Conservation (phyloP, 2,329 filamentous ascomycete genomes). For the Geosmithia morbida region DNA sequence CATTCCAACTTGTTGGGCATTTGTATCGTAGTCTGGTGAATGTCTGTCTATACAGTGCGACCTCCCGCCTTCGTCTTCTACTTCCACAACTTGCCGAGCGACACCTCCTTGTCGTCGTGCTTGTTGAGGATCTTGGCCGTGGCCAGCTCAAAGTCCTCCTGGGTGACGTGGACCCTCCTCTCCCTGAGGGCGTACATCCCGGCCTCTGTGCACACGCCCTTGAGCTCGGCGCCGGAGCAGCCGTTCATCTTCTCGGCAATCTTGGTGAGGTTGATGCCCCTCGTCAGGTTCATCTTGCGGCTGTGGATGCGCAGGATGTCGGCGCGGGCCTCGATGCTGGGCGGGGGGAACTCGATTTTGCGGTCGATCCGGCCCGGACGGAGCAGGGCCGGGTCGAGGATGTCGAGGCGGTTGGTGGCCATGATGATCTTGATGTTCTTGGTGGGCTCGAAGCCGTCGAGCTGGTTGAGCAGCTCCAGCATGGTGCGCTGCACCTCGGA, state of each 20-base stretch:
- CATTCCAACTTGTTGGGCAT: no score
- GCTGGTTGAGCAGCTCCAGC: conserved; percentile 94
- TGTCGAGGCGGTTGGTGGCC: conserved; percentile 96
- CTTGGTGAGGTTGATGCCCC: conserved; percentile 95
- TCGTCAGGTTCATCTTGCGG: conserved; percentile 94
- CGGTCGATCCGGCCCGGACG: conserved; percentile 95
- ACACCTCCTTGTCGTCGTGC: conserved; percentile 96
- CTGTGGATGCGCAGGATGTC: conserved; percentile 97
- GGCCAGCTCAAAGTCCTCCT: conserved; percentile 96
- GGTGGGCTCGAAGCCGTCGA: conserved; percentile 96
- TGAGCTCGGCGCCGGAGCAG: conserved; percentile 91
- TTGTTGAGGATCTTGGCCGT: conserved; percentile 99
- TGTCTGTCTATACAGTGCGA: not conserved
- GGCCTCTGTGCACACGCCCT: conserved; percentile 97
- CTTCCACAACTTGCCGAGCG: conserved; percentile 67
- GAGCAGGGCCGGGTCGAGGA: conserved; percentile 86
- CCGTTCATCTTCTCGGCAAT: conserved; percentile 99
- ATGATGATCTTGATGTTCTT: conserved; percentile 99
- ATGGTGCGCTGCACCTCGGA: conserved; percentile 98
- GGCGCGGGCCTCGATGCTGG: conserved; percentile 87
- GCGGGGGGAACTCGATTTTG: conserved; percentile 97
- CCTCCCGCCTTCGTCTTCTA: conserved; percentile 10
- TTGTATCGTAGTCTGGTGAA: not conserved
- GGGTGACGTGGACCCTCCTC: conserved; percentile 91
- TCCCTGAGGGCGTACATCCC: conserved; percentile 97